Evolutionary conservation across 768 basidiomycete species (phyloP).

Genomic region (Leccinum variicolor): DNA sequence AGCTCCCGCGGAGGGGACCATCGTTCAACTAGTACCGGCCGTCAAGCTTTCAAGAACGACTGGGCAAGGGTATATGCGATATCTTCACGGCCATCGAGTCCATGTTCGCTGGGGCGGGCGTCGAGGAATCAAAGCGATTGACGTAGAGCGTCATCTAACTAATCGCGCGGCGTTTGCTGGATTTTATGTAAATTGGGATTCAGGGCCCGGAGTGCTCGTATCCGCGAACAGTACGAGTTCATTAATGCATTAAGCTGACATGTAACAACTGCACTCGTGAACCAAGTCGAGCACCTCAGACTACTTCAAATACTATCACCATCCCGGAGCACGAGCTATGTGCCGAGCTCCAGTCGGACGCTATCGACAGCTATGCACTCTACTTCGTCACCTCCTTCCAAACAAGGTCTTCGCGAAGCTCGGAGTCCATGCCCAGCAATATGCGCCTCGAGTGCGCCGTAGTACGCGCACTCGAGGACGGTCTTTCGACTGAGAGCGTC

Average conservation of each 20-base stretch:
- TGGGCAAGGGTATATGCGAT: slow-evolving; percentile 47
- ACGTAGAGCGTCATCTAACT: background rate
- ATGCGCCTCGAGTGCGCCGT: slow-evolving; percentile 40
- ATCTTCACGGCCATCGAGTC: slow-evolving; percentile 43
- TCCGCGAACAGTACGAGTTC: no score
- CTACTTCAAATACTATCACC: slow-evolving; percentile 48
- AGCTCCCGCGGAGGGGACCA: slow-evolving; percentile 32
- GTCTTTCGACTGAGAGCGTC: slow-evolving; percentile 55
- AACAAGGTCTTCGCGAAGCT: slow-evolving; percentile 54
- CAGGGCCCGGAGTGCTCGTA: no score
- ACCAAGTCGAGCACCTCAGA: no score
- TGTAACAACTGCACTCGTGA: no score
- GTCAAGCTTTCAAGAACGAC: slow-evolving; percentile 45
- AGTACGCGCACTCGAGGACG: slow-evolving; percentile 63
- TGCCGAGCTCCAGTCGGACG: slow-evolving; percentile 53
- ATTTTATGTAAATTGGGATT: no score
- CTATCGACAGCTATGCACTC: slow-evolving; percentile 51
- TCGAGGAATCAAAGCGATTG: slow-evolving; percentile 22
- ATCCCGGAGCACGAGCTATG: slow-evolving; percentile 49
- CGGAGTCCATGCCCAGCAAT: slow-evolving; percentile 48
- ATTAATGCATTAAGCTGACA: no score
- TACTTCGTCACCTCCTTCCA: slow-evolving; percentile 55
- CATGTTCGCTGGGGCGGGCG: slow-evolving; percentile 26
- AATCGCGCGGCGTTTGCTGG: no score
- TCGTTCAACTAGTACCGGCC: slow-evolving; percentile 42